Conservation (phyloP, 2,329 filamentous ascomycete genomes). For the Aspergillus terreus region DNA sequence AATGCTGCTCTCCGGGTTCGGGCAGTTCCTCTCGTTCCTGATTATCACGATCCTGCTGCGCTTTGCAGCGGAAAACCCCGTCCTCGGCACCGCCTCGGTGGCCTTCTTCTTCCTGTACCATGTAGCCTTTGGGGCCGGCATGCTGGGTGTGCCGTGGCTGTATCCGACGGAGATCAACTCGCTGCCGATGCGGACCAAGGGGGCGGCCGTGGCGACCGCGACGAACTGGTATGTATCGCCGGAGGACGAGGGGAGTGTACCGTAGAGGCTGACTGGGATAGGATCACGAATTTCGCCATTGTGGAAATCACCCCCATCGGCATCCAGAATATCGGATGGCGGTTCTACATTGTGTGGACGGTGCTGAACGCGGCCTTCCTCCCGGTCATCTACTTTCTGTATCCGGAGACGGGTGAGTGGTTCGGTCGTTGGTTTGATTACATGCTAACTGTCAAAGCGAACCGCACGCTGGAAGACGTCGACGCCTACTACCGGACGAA, state of each 20-base stretch:
- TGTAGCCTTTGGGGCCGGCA: constrained; percentile 49
- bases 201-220: constrained; percentile 45
- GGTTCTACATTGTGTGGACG: constrained; percentile 45
- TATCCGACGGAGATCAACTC: constrained; percentile 46
- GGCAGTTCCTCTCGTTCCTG: constrained; percentile 50
- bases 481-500: constrained; percentile 37
- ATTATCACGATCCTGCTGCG: constrained; percentile 51
- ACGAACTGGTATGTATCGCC: constrained; percentile 43
- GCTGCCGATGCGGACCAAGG: constrained; percentile 46
- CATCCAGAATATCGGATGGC: constrained; percentile 39
- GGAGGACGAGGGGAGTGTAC: no score
- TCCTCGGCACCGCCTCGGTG: constrained; percentile 33
- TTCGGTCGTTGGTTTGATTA: neutral
- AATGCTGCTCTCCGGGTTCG: constrained; percentile 52
- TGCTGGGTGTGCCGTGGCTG: constrained; percentile 38
- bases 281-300: constrained; percentile 29
- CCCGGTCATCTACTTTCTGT: constrained; percentile 44
- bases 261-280: neutral
- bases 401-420: constrained; percentile 28
- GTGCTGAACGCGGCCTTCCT: constrained; percentile 47
- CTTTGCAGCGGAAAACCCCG: constrained; percentile 23
- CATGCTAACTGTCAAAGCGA: constrained; percentile 11
- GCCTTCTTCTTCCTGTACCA: constrained; percentile 53
- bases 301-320: constrained; percentile 45
- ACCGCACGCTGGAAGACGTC: constrained; percentile 31